Evolutionary conservation across 768 basidiomycete genomes (phyloP).

Genomic region (Kwoniella mangroviensis): DNA sequence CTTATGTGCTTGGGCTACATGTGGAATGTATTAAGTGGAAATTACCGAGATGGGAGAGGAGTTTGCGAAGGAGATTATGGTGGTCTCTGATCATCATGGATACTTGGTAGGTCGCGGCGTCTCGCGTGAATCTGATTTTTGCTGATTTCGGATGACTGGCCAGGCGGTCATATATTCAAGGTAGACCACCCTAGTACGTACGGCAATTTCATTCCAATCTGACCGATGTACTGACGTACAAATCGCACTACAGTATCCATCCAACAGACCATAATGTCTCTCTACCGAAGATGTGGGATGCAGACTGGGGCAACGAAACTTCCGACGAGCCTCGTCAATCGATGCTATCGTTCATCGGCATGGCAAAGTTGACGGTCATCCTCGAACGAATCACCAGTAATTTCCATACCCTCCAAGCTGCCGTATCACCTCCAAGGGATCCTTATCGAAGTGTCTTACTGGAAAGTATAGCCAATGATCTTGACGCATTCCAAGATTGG

Average conservation of each 20-base stretch:
- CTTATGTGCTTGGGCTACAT: constrained; percentile 33
- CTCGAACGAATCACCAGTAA: constrained; percentile 15
- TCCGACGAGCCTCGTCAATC: constrained; percentile 14
- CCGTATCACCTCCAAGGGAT: constrained; percentile 1
- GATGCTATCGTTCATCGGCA: constrained; percentile 29
- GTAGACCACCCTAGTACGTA: constrained; percentile 21
- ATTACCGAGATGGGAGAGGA: constrained; percentile 32
- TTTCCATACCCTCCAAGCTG: neutral
- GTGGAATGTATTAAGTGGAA: constrained; percentile 30
- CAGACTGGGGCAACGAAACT: constrained; percentile 26
- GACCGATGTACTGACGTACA: neutral
- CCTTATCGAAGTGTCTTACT: neutral
- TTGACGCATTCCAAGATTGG: constrained; percentile 11
- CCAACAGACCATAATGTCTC: constrained; percentile 24
- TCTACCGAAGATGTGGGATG: constrained; percentile 24
- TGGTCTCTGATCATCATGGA: constrained; percentile 33
- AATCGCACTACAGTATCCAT: constrained; percentile 2
- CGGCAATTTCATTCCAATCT: neutral
- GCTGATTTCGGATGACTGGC: neutral
- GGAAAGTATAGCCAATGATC: constrained; percentile 12
- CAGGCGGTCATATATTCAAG: constrained; percentile 15
- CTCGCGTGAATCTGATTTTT: neutral
- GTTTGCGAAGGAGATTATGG: constrained; percentile 27
- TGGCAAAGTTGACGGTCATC: constrained; percentile 24
- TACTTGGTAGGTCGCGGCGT: constrained; percentile 18